Percentiles rank a stretch among this genome's conserved stretches.
phyloP scores from a whole-genome alignment of 2,329 filamentous ascomycete species.

The Epichloe gansuensis region DNA sequence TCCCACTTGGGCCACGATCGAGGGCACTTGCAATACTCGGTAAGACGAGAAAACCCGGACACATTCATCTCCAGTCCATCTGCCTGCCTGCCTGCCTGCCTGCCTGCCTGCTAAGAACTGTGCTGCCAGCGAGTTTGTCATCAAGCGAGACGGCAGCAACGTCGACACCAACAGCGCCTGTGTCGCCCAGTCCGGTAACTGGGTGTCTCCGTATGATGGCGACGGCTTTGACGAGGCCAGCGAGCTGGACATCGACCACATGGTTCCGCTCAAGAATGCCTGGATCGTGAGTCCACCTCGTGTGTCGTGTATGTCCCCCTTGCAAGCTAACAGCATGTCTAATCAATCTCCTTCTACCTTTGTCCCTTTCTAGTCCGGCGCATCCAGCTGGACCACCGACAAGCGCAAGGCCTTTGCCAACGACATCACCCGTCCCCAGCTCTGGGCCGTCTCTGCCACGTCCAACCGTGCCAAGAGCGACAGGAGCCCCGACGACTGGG shows the following conservation, averaged over 20 bases:
- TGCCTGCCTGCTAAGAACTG: neutral
- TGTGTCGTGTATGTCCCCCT: neutral
- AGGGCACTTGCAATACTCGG: constrained; percentile 56
- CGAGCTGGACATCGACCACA: constrained; percentile 72
- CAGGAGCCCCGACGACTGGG: constrained; percentile 60
- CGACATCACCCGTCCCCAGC: constrained; percentile 61
- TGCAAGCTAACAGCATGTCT: neutral
- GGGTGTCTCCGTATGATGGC: constrained; percentile 64
- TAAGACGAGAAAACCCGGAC: constrained; percentile 11
- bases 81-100: no score
- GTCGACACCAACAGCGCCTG: constrained; percentile 50
- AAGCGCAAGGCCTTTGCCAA: constrained; percentile 61
- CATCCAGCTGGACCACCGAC: constrained; percentile 55
- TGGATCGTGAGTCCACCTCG: constrained; percentile 45
- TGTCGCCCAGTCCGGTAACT: constrained; percentile 50
- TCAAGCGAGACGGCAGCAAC: constrained; percentile 57
- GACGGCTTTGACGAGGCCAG: constrained; percentile 52
- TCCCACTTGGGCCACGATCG: constrained; percentile 56
- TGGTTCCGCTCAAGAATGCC: constrained; percentile 69
- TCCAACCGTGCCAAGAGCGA: constrained; percentile 68
- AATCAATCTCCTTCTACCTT: neutral
- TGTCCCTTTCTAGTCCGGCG: constrained; percentile 43
- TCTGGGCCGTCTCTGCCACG: constrained; percentile 65
- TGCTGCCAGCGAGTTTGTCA: constrained; percentile 45
- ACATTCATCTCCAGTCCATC: no score